Base-by-base conservation (phyloP, 495 filamentous ascomycete genomes). In the Podospora australis region DNA sequence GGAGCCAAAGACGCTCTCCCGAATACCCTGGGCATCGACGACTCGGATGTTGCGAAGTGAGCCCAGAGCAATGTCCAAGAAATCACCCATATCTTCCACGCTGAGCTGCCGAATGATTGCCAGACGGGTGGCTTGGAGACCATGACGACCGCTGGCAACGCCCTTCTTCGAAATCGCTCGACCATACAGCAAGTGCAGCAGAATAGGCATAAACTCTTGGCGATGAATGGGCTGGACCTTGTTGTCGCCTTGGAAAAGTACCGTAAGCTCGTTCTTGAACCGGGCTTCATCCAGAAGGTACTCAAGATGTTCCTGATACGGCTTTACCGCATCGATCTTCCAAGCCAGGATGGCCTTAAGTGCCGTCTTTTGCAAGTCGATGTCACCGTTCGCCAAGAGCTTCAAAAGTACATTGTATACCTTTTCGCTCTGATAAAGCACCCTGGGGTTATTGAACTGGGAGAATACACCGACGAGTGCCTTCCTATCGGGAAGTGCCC, bases 231-330 rank as follows among this genome's bases (percentile, higher is more conserved):
- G 68, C 58, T 84, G 81, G 39, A 96, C 83, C 46, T 80, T 66
- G 52, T 82, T 87, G 45, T 90, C 82, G 7, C 89, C 86, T 57
- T 89, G 87, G 40, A 97, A 79, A 46, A 97, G 84, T 2, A 89
- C 79, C 0, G 88, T 79, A 11, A 97, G 77, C 65, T 96, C 89
- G 57, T 97, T 94, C 56, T 87, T 83, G 68, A 97, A 96, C 36
- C 86, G 74, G 2, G 87, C 79, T 50, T 97, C 92, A 55, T 99
- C 94, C 11, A 97, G 74, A 4, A 99, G 73, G 52, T 91, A 92
- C 29, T 87, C 76, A 6, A 99, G 72, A 52, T 89, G 86, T 55
- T 96, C 90, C 51, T 90, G 78, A 58, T 96, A 97, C 2, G 82
- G 80, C 38, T 73, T 74, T 39, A 99, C 72, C 14, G 73, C 79